phyloP scores from a whole-genome alignment of 441 rosid species.

The Erodium moschatum region DNA sequence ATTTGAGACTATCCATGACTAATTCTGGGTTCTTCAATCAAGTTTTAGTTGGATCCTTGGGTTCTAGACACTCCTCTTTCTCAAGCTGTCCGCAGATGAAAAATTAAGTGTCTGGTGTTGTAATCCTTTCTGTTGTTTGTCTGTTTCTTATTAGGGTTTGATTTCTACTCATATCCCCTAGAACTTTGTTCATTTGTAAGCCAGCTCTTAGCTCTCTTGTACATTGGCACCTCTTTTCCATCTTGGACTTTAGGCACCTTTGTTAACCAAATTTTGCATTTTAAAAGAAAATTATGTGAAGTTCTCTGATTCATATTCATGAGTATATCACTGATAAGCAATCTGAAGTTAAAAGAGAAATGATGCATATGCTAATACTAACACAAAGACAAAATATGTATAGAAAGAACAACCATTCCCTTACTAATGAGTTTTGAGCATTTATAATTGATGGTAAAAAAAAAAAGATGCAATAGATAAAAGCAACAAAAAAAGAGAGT shows the following conservation, averaged over 20 bases:
- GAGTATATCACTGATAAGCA: neutral
- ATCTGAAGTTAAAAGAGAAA: neutral
- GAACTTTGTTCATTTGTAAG: neutral
- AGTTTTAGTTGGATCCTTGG: too few relatives aligned
- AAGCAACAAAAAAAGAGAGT: neutral
- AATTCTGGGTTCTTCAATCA: too few relatives aligned
- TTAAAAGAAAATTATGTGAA: neutral
- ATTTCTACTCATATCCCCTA: neutral
- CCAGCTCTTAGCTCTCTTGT: neutral
- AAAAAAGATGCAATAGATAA: conserved; percentile 7
- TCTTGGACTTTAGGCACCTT: neutral
- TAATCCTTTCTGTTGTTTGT: neutral
- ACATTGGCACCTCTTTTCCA: neutral
- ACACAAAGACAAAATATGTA: neutral
- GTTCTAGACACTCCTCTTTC: too few relatives aligned
- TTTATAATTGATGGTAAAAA: neutral
- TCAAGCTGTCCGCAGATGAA: neutral
- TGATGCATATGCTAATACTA: neutral
- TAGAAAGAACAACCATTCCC: conserved; percentile 1
- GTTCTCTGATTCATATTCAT: neutral
- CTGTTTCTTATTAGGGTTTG: neutral
- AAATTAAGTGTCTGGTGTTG: neutral
- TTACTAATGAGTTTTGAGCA: neutral
- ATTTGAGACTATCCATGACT: too few relatives aligned
- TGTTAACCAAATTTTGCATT: neutral